Base-by-base conservation (phyloP, 2,329 filamentous ascomycete species). In the Xylaria arbuscula region DNA sequence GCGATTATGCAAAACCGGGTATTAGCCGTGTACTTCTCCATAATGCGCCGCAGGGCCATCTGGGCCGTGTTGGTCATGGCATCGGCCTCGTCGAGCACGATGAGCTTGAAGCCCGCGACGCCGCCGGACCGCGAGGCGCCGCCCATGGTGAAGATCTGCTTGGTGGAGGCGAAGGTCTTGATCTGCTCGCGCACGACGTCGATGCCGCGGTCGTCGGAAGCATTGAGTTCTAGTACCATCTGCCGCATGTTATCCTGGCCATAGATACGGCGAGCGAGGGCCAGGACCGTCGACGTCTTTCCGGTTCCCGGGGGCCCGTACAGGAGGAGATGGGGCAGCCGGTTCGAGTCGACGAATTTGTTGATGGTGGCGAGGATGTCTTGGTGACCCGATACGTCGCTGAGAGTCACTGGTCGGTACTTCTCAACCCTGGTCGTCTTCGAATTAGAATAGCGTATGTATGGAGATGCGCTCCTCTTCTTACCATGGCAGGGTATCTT, bases 1-100 rank as follows among this genome's bases (percentile, higher is more conserved):
- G 96, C 96, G 75, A 99, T 98, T 78, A 99, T 93, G 83, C 95
- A 98, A 83, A 99, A 99, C 61, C 96, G 87, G 2, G 96, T 98
- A 83, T 99, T 99, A 68, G 93, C 93, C 0, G 96, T 99, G 83
- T 99, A 99, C 83, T 97, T 97, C 79, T 99, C 96, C 96, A 99
- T 99, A 78, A 99, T 98, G 56, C 96, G 87, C 70, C 96, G 89
- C 64, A 99, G 85, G 0, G 96, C 96, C 95, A 99, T 99, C 81
- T 99, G 96, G 6, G 96, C 96, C 0, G 95, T 97, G 62, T 93
- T 92, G n/a, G 96, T 99, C 96, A 99, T 99, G 62, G 96, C 96
- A 80, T 99, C 96, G n/a, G 96, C 96, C 84, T 99, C 96, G 80
- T 99, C 96, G 4, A 99, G 88, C 64, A 99, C 93, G 78, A 99